phyloP scores from a whole-genome alignment of 371 early-diverging fungal genomes.

The Mortierella sp. region DNA sequence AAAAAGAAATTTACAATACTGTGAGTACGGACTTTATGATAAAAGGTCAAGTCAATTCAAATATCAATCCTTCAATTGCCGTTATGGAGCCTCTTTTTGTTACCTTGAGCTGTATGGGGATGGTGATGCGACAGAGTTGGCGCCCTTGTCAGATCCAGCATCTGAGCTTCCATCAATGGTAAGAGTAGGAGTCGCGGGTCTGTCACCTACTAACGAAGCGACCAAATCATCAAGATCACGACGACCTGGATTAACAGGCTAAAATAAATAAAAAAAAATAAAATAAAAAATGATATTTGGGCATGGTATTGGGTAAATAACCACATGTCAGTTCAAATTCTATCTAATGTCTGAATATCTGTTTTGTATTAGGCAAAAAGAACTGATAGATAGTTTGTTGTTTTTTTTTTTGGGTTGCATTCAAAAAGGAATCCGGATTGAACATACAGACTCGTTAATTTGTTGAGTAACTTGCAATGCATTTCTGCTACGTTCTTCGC shows the following conservation, averaged over 20 bases:
- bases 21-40: neutral
- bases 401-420: neutral
- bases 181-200: conserved; percentile 66
- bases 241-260: conserved; percentile 37
- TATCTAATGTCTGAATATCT: neutral
- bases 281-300: neutral
- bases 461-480: conserved; percentile 59
- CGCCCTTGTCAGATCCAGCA: conserved; percentile 66
- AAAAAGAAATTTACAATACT: neutral
- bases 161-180: conserved; percentile 62
- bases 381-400: neutral
- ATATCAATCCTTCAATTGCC: neutral
- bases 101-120: conserved; percentile 54
- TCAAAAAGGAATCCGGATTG: neutral
- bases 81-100: neutral
- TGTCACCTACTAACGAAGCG: conserved; percentile 83
- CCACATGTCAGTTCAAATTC: conserved; percentile 24
- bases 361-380: neutral
- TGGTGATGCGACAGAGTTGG: conserved; percentile 56
- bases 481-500: conserved; percentile 83
- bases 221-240: conserved; percentile 88
- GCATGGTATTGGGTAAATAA: neutral
- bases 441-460: conserved; percentile 43
- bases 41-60: no score
- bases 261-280: conserved; percentile 7